Percentiles rank a stretch among this genome's conserved stretches.
phyloP scores from a whole-genome alignment of 2,329 filamentous ascomycete genomes.

The Alternaria tenuissima region DNA sequence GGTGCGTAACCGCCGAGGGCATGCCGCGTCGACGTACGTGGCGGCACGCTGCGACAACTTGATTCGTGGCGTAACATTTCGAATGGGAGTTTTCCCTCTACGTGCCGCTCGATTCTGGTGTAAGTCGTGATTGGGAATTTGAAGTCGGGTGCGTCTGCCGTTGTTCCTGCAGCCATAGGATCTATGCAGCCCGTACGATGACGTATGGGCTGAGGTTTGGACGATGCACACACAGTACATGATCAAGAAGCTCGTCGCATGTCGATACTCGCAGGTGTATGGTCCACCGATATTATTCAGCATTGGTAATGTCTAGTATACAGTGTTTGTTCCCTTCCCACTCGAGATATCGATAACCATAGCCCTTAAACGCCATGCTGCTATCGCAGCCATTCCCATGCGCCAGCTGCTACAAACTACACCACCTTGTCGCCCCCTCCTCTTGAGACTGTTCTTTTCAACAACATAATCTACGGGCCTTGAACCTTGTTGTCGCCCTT shows the following conservation, averaged over 20 bases:
- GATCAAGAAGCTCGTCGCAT: not conserved
- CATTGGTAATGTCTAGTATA: not conserved
- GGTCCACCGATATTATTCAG: not conserved
- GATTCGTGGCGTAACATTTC: not conserved
- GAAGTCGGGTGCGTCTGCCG: not conserved
- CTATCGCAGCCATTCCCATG: not conserved
- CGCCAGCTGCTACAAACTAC: not conserved
- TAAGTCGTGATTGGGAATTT: not conserved
- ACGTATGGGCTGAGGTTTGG: not conserved
- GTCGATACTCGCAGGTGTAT: not conserved
- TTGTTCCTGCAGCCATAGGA: not conserved
- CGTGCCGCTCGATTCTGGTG: not conserved
- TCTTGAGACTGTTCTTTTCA: not conserved
- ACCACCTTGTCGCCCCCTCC: not conserved
- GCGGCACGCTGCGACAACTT: slow-evolving; percentile 7
- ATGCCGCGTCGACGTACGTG: slow-evolving; percentile 16
- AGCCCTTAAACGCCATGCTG: slow-evolving; percentile 7
- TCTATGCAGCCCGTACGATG: not conserved
- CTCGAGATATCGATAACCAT: not conserved
- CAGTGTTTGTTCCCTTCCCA: not conserved
- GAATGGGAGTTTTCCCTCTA: not conserved
- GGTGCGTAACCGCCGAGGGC: slow-evolving; percentile 9
- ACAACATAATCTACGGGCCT: slow-evolving; percentile 27
- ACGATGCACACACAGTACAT: not conserved
- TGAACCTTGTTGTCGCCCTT: slow-evolving; percentile 93